A percentile compares a stretch with the other conserved stretches of the same genome.
phyloP scores from a whole-genome alignment of 139 green algal genomes.

The Chlamydomonas eustigma region DNA sequence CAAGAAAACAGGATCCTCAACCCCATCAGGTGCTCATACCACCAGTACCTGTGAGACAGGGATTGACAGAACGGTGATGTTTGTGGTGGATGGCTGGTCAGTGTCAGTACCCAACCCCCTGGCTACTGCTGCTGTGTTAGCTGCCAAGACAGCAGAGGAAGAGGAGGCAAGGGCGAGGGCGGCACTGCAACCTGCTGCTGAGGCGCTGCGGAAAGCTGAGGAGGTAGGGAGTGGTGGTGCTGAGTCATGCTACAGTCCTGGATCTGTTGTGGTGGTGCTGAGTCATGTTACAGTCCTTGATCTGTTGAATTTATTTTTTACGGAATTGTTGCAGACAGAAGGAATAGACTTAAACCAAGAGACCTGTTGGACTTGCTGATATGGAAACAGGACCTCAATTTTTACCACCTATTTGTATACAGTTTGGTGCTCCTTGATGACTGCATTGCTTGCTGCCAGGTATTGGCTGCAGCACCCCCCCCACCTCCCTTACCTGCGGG shows the following conservation, averaged over 20 bases:
- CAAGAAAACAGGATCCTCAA: conserved; percentile 10
- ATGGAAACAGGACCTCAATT: no score
- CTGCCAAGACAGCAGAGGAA: not conserved
- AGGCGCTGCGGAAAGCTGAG: conserved; percentile 9
- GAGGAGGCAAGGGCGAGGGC: not conserved
- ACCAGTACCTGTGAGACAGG: not conserved
- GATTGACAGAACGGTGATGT: conserved; percentile 39
- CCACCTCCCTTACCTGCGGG: not conserved
- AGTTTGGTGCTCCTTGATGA: no score
- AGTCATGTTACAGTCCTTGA: no score
- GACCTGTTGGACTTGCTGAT: no score
- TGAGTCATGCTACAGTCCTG: not conserved
- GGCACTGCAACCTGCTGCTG: not conserved
- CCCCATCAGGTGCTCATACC: conserved; percentile 14
- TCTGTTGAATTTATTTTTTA: no score
- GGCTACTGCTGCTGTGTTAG: not conserved
- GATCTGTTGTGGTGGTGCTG: no score
- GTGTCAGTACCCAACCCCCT: conserved; percentile 21
- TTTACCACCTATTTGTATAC: no score
- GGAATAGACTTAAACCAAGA: no score
- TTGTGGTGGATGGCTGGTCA: conserved; percentile 32
- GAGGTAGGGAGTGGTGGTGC: not conserved
- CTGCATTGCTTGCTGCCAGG: no score
- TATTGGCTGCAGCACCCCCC: not conserved
- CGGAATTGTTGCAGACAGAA: no score